Evolutionary conservation across 306 rosid species (phyloP), one percentile per base, ranked within the genome.

Genomic region (Clitoria ternatea): DNA sequence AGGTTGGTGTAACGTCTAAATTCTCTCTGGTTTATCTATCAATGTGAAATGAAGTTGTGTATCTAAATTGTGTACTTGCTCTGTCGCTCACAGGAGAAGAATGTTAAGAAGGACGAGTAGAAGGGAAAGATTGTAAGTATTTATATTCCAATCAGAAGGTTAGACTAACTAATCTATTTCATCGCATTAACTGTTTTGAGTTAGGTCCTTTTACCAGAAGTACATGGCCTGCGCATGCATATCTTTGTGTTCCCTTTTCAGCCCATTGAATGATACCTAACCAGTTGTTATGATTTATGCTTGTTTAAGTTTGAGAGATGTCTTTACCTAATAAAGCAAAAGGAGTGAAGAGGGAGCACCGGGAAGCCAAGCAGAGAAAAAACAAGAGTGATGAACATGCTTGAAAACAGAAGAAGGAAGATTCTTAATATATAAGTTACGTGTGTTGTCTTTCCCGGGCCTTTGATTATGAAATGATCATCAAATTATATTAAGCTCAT

Each of bases 111-210:
- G 74, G 96, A 95, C 23, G 57, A 49, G 6, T 24, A 89, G 9
- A 66, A 84, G 4, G 97, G 96, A 75, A 89, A 84, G 89, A 72
- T 89, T 37, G 99, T 96, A 60, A 87, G 72, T 77, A 77, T 95
- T 42, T 89, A 91, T 74, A 85, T 95, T 71, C 96, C 96, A 3
- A 95, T 87, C 99, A 95, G 72, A 89, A 95, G 99, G 99, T 91
- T 75, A 71, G 66, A 18, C 11, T 5, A 19, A 45, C 33, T 37
- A 27, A 14, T n/a, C n/a, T n/a, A n/a, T 60, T 45, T 69, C 64
- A 48, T 77, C 44, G 75, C 70, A 29, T 65, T n/a, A 22, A 74
- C 23, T 52, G 20, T 11, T 72, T 19, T 30, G 33, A 61, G 49
- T 19, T 72, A 26, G n/a, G 12, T 68, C 35, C 53, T 24, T 26